Percentiles rank a stretch among this genome's conserved stretches.
These are phyloP conservation scores for Euptelea pleiosperma DNA, from an alignment of 164 flowering plant genomes.

Conservation along the genomic window DNA sequence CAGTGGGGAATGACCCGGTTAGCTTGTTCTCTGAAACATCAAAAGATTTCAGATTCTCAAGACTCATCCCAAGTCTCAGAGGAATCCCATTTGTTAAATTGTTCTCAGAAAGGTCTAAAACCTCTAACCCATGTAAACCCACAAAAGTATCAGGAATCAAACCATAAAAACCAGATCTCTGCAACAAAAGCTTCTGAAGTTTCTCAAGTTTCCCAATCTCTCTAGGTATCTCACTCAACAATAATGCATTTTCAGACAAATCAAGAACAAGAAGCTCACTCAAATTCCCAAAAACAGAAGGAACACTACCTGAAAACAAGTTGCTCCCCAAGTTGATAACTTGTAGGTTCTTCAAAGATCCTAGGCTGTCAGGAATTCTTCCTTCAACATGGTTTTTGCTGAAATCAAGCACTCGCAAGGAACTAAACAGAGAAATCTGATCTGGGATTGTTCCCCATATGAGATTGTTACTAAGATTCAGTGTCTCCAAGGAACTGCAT, in stretches of 20 bases:
- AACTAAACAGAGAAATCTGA: slow-evolving; percentile 52
- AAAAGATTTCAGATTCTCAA: slow-evolving; percentile 51
- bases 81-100: slow-evolving; percentile 67
- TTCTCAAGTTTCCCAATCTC: slow-evolving; percentile 57
- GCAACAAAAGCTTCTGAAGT: slow-evolving; percentile 61
- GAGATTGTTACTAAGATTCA: slow-evolving; percentile 78
- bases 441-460: slow-evolving; percentile 85
- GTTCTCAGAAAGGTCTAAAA: slow-evolving; percentile 75
- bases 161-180: slow-evolving; percentile 69
- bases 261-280: slow-evolving; percentile 66
- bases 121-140: slow-evolving; percentile 43
- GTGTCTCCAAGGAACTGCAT: slow-evolving; percentile 46
- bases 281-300: slow-evolving; percentile 51
- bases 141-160: slow-evolving; percentile 53
- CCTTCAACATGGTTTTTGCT: slow-evolving; percentile 70
- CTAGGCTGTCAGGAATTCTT: slow-evolving; percentile 55
- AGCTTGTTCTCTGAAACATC: slow-evolving; percentile 78
- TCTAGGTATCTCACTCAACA: slow-evolving; percentile 61
- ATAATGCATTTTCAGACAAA: slow-evolving; percentile 57
- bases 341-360: slow-evolving; percentile 42
- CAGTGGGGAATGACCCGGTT: slow-evolving; percentile 61
- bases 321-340: slow-evolving; percentile 74
- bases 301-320: slow-evolving; percentile 63
- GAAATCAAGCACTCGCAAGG: slow-evolving; percentile 59
- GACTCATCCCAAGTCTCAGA: slow-evolving; percentile 36